Evolutionary conservation across 1,284 basidiomycete genomes (phyloP), one percentile per base, ranked within the genome.

Genomic region (Inonotus hispidus): DNA sequence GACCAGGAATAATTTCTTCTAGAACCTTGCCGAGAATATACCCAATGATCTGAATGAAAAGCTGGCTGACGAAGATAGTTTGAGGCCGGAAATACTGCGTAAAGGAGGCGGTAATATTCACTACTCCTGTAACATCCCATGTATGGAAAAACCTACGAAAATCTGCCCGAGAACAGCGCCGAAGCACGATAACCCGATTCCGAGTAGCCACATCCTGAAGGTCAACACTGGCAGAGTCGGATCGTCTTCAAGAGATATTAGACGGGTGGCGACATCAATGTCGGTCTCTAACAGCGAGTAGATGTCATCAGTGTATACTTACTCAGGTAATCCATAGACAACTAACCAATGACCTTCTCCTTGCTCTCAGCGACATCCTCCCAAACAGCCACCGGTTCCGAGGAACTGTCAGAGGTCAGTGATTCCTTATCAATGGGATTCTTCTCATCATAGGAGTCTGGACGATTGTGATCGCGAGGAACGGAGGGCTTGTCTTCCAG

Each of bases 241-340:
- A 70, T 47, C 82, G 77, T 27, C 83, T 74, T 75, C 53, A 72
- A 72, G 0, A 74, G 74, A 77, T 78, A 82, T 81, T 74, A 71
- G 68, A 77, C 49, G 82, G 68, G 79, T 81, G 41, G 72, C 79
- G 41, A 83, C 76, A 60, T 82, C 81, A 8, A 32, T 8, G 32
- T 32, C 32, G 8, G 32, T 32, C 8, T 32, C 32, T 32, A 32
- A 32, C 3, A 8, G 32, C 3, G 32, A 32, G 8, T 32, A 32
- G n/a, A 32, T 3, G 32, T 32, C 32, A 8, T 32, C 32, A 32
- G 32, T 32, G 4, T 32, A 32, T 8, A 32, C 4, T 8, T 32
- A 32, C 8, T 32, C 32, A 8, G 32, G 8, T 8, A 32, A 4
- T 32, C 4, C 32, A 32, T 32, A 32, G 32, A 32, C 8, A 32